A percentile compares a stretch with the other conserved stretches of the same genome.
phyloP scores from a whole-genome alignment of 129 eudicot species.

The Tagetes erecta region DNA sequence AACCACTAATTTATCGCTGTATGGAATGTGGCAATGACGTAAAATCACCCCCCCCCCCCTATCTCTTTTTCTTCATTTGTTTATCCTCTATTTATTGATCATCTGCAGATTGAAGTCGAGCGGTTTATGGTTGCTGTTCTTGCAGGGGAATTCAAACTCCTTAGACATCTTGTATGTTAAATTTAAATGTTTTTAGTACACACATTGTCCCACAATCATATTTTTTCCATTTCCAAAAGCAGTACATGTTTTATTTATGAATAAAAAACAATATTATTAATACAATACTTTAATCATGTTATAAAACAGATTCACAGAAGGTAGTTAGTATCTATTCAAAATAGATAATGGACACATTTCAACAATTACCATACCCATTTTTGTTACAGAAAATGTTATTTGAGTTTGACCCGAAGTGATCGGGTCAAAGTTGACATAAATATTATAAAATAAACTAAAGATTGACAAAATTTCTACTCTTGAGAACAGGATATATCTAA shows the following conservation, averaged over 20 bases:
- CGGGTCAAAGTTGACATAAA: neutral
- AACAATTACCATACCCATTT: neutral
- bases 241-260: neutral
- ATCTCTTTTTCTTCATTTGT: neutral
- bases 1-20: neutral
- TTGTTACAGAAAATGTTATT: neutral
- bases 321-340: neutral
- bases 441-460: neutral
- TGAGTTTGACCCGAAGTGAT: neutral
- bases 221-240: neutral
- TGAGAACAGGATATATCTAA: constrained; percentile 72
- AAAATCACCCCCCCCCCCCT: neutral
- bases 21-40: neutral
- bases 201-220: neutral
- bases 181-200: neutral
- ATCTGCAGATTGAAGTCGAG: constrained; percentile 69
- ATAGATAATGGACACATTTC: neutral
- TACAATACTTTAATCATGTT: neutral
- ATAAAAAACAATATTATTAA: neutral
- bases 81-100: constrained; percentile 15
- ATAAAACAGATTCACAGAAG: neutral
- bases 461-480: neutral
- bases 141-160: constrained; percentile 72
- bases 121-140: constrained; percentile 63
- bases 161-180: constrained; percentile 69